A percentile compares a stretch with the other conserved stretches of the same genome.
These are phyloP conservation scores for Chaetomium tenue DNA, from an alignment of 495 filamentous ascomycete species.

Conservation along the genomic window DNA sequence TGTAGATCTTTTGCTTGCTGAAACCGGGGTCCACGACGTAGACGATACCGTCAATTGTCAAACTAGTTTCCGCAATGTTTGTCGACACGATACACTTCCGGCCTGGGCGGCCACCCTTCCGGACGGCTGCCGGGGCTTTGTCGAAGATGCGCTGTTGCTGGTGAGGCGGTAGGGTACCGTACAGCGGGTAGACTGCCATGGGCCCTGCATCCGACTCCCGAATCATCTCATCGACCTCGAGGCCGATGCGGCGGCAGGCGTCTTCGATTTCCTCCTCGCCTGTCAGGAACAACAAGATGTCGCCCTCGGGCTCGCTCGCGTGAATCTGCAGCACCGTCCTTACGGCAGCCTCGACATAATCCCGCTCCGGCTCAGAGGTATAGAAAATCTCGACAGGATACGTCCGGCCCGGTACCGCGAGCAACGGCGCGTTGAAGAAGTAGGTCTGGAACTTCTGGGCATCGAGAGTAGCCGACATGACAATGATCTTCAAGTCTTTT, in stretches of 20 bases:
- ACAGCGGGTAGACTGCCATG: conserved; percentile 86
- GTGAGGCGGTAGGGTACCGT: conserved; percentile 84
- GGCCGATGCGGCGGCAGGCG: conserved; percentile 80
- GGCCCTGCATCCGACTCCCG: conserved; percentile 88
- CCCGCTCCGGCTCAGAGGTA: conserved; percentile 91
- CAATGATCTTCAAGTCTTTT: conserved; percentile 89
- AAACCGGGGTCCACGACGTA: conserved; percentile 99
- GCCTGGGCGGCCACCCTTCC: conserved; percentile 75
- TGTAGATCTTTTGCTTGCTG: conserved; percentile 99
- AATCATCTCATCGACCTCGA: conserved; percentile 88
- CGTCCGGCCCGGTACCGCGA: conserved; percentile 93
- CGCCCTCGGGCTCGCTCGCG: conserved; percentile 84
- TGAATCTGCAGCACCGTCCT: conserved; percentile 96
- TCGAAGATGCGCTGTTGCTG: conserved; percentile 97
- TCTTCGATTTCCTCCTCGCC: conserved; percentile 99
- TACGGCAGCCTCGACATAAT: conserved; percentile 94
- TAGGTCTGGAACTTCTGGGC: conserved; percentile 98
- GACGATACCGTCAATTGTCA: conserved; percentile 98
- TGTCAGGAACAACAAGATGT: conserved; percentile 93
- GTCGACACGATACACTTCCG: conserved; percentile 95
- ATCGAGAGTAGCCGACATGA: conserved; percentile 98
- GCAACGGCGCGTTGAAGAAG: conserved; percentile 88
- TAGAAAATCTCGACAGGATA: conserved; percentile 98
- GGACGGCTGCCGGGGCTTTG: conserved; percentile 69
- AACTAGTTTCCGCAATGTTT: conserved; percentile 95